phyloP scores from a whole-genome alignment of 2,329 filamentous ascomycete species.

The Pyrenophora graminea region DNA sequence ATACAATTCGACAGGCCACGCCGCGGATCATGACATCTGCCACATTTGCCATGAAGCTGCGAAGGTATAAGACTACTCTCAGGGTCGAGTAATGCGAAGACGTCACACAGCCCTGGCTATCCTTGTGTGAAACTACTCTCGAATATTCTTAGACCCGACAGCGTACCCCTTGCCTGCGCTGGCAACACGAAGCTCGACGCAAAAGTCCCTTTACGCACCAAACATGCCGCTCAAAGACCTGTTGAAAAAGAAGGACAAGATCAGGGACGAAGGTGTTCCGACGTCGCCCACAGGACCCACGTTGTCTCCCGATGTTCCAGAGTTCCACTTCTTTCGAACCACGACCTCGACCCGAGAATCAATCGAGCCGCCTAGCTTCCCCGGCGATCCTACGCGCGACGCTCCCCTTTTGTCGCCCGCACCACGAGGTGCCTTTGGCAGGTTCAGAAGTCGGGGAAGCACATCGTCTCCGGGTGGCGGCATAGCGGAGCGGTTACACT shows the following conservation, averaged over 20 bases:
- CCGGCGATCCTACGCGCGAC: slow-evolving; percentile 47
- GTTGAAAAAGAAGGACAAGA: slow-evolving; percentile 65
- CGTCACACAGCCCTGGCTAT: slow-evolving; percentile 3
- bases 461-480: slow-evolving; percentile 42
- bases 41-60: slow-evolving; percentile 27
- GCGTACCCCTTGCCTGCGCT: slow-evolving; percentile 20
- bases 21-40: slow-evolving; percentile 32
- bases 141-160: slow-evolving; percentile 12
- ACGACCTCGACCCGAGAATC: slow-evolving; percentile 81
- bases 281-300: slow-evolving; percentile 24
- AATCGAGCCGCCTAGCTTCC: slow-evolving; percentile 69
- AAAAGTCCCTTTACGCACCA: slow-evolving; percentile 25
- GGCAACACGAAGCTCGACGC: slow-evolving; percentile 15
- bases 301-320: slow-evolving; percentile 46
- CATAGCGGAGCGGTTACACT: slow-evolving; percentile 72
- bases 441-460: slow-evolving; percentile 43
- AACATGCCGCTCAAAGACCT: slow-evolving; percentile 64
- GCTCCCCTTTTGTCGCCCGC: slow-evolving; percentile 35
- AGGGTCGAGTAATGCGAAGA: slow-evolving; percentile 29
- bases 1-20: slow-evolving; percentile 30
- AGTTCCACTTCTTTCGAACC: slow-evolving; percentile 82
- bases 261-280: slow-evolving; percentile 52
- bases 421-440: slow-evolving; percentile 32
- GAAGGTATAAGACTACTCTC: slow-evolving; percentile 41
- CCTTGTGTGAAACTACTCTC: slow-evolving; percentile 8